phyloP scores from a whole-genome alignment of 73 alveolate genomes.

The Stentor coeruleus region DNA sequence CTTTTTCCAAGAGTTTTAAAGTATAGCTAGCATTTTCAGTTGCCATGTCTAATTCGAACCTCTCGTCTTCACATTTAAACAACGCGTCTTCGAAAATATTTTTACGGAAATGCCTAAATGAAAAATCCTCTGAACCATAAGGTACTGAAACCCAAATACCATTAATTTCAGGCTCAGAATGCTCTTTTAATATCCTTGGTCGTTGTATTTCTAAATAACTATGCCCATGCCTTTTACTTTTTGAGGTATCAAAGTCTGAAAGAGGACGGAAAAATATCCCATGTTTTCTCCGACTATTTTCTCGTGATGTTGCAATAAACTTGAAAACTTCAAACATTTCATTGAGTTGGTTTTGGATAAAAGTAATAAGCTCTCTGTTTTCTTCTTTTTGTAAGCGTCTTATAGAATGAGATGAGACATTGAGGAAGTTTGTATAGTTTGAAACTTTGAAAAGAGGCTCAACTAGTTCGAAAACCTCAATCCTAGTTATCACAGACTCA shows the following conservation, averaged over 20 bases:
- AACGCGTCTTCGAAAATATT: constrained; percentile 50
- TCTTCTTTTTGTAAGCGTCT: neutral
- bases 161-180: neutral
- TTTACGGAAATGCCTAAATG: constrained; percentile 48
- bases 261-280: constrained; percentile 22
- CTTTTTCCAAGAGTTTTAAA: constrained; percentile 5
- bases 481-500: neutral
- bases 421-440: neutral
- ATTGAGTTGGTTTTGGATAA: neutral
- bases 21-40: constrained; percentile 9
- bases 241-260: constrained; percentile 15
- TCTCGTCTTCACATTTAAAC: constrained; percentile 59
- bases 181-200: constrained; percentile 8
- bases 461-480: neutral
- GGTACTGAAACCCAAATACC: constrained; percentile 14
- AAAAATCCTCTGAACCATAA: constrained; percentile 52
- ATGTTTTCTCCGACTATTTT: neutral
- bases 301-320: neutral
- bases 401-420: too few relatives aligned
- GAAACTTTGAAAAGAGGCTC: constrained; percentile 3
- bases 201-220: constrained; percentile 13
- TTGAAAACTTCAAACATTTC: constrained; percentile 7
- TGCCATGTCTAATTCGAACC: constrained; percentile 50
- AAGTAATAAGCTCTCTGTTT: neutral
- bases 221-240: constrained; percentile 21